Base-by-base conservation (phyloP, 169 alveolate species). In the Eimeria falciformis region DNA sequence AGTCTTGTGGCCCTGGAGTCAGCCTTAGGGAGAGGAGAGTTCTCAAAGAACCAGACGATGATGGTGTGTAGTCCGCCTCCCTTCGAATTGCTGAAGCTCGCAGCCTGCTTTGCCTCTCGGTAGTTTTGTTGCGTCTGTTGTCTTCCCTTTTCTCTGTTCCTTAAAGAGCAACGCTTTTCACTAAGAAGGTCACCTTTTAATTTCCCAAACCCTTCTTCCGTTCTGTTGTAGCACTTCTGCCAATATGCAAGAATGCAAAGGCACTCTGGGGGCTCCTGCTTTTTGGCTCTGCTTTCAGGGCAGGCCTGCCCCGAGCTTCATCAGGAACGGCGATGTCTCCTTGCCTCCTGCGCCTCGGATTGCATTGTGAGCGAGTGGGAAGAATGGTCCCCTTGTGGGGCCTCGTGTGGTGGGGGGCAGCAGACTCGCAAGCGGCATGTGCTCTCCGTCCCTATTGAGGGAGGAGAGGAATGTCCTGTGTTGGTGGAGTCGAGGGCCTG, bases 391-490 rank as follows among this genome's bases (percentile, higher is more conserved):
- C 85, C 62, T 29, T 94, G 96, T 78, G 84, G 93, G 29, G 93
- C 93, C 27, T 75, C 95, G 0, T 94, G 96, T 53, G 96, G 95
- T 0, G 96, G 94, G 45, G 96, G 96, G 12, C 78, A 71, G 58
- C 96, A 92, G 68, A 91, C 94, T n/a, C 90, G 95, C 25, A 87
- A 91, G 69, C 90, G 95, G 18, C 86, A 88, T 23, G 82, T 94
- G 40, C 7, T 93, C 37, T 89, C 91, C 25, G 81, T 89, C 14
- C 96, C 95, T 7, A 82, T 93, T 33, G 92, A 83, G 47, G 95
- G 94, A 14, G 96, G 95, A 23, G 92, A 66, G n/a, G 23, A 69
- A 17, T 94, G 96, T 77, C 94, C 94, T 1, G 66, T 18, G 29
- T 46, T 56, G 73, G 37, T 47, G 55, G 77, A 53, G 75, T 66